phyloP scores from a whole-genome alignment of 2,329 filamentous ascomycete species.

The Lasiodiplodia theobromae region DNA sequence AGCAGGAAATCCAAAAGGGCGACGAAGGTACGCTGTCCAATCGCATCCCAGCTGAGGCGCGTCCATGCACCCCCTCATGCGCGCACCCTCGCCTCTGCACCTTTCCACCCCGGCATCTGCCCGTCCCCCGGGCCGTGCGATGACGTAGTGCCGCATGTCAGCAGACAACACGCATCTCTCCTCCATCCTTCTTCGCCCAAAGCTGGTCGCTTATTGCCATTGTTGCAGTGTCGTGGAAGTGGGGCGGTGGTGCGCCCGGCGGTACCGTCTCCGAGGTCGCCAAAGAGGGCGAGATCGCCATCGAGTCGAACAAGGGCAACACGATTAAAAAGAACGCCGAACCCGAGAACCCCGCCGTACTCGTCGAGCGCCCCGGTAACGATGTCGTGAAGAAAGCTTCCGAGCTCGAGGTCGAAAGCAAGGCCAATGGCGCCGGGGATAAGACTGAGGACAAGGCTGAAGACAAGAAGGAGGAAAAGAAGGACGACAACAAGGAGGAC shows the following conservation, averaged over 20 bases:
- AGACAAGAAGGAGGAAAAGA: conserved; percentile 44
- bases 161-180: background rate
- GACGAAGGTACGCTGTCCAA: conserved; percentile 29
- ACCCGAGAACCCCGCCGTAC: conserved; percentile 66
- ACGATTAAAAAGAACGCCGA: conserved; percentile 69
- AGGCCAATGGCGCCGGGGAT: conserved; percentile 42
- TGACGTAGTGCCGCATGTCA: conserved; percentile 21
- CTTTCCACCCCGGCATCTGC: conserved; percentile 2
- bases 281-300: conserved; percentile 65
- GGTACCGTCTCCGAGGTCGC: conserved; percentile 65
- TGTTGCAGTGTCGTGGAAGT: conserved; percentile 67
- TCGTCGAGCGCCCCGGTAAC: conserved; percentile 65
- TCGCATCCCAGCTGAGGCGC: background rate
- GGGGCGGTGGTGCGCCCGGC: conserved; percentile 62
- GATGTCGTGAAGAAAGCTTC: conserved; percentile 70
- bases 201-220: background rate
- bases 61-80: background rate
- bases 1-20: conserved; percentile 30
- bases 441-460: conserved; percentile 35
- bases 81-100: conserved; percentile 23
- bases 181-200: background rate
- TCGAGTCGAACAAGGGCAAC: conserved; percentile 68
- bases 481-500: conserved; percentile 41
- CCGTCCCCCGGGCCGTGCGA: conserved; percentile 10
- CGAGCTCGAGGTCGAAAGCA: conserved; percentile 64